Percentiles rank a stretch among this genome's conserved stretches.
Conservation (phyloP, 495 filamentous ascomycete genomes). For the Astrocystis sublimbata region DNA sequence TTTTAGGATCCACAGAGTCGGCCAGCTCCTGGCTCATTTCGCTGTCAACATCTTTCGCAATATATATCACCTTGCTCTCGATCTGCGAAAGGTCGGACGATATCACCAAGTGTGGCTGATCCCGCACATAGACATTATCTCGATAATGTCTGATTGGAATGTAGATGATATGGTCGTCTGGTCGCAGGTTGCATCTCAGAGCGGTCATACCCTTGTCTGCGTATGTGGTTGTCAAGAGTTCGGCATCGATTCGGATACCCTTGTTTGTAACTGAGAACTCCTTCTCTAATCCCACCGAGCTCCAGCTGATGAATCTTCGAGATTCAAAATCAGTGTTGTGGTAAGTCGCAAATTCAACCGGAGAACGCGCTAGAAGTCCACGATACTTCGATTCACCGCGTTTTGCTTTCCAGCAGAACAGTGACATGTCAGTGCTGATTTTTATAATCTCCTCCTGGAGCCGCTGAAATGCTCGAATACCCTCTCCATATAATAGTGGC, state of each 20-base stretch:
- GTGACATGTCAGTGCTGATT: constrained; percentile 1
- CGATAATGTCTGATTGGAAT: neutral
- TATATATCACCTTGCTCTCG: neutral
- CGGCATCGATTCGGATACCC: neutral
- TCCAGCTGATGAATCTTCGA: neutral
- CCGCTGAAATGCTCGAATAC: too few relatives aligned
- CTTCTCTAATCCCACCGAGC: neutral
- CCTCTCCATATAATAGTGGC: too few relatives aligned
- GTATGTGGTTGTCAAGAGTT: neutral
- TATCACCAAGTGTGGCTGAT: neutral
- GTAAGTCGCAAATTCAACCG: neutral
- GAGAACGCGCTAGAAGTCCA: neutral
- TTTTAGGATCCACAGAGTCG: neutral
- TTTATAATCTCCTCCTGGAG: constrained; percentile 1
- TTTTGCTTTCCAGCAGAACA: neutral
- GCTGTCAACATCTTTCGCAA: neutral
- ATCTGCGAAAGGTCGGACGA: neutral
- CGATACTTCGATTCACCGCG: neutral
- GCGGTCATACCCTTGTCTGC: neutral
- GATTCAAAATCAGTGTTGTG: neutral
- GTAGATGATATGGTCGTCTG: neutral
- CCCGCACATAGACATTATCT: neutral
- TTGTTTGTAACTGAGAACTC: constrained; percentile 2
- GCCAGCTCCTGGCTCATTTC: neutral
- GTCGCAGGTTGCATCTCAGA: neutral